Evolutionary conservation across 768 basidiomycete genomes (phyloP), one percentile per base, ranked within the genome.

Genomic region (Trametes cingulata): DNA sequence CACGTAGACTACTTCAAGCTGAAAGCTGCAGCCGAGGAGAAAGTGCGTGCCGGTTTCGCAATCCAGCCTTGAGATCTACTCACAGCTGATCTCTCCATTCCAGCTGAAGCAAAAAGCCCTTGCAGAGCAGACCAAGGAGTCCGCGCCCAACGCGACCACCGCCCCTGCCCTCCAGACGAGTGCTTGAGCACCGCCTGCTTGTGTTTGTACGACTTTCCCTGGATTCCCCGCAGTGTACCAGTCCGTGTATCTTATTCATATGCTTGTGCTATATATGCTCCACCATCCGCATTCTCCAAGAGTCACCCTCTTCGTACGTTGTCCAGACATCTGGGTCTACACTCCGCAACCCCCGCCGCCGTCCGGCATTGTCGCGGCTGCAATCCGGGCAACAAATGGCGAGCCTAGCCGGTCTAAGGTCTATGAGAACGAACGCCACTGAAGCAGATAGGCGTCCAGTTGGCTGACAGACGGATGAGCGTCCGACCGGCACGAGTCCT

Each of bases 1-100:
- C 96, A 99, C 74, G 84, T 88, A 73, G 93, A 98, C 68, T 96
- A 91, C 72, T 95, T 89, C 69, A 77, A 81, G 65, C 83, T 92
- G 84, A 88, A 86, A 67, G 75, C 75, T 3, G 80, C 82, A 52
- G 83, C 80, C 2, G 79, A 81, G 69, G 62, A 67, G 56, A 71
- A 70, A 67, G 68, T 68, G 35, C 19, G 65, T 42, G 3, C 36
- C n/a, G n/a, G 10, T 15, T 35, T 7, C 14, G 20, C 10, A 42
- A 17, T 40, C 15, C 19, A 24, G 45, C 36, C 19, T 4, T 15
- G 22, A 9, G 5, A 1, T 0, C 29, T 22, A 10, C 29, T 33
- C 29, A 39, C 40, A 39, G 41, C 15, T 47, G 17, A 20, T 17
- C 4, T 17, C 15, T 40, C 40, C 41, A 33, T 58, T 2, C 3